These are phyloP conservation scores for Pythium coloratum DNA, from an alignment of 352 stramenopile genomes.

Conservation along the genomic window DNA sequence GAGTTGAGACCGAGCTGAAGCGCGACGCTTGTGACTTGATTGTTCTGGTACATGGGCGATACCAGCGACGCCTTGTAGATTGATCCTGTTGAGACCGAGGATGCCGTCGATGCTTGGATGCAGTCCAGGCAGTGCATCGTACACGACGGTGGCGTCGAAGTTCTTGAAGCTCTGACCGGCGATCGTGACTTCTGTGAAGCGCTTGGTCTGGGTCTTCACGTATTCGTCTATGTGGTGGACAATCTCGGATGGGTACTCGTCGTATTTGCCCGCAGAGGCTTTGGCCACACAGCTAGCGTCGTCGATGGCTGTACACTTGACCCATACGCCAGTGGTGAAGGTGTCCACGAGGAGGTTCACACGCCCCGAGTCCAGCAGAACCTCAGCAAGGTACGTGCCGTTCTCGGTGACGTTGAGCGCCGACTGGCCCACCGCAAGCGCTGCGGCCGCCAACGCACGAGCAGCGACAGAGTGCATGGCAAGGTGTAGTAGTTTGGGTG, in stretches of 20 bases:
- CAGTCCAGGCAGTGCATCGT: background rate
- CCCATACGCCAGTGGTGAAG: background rate
- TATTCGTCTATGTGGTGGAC: no score
- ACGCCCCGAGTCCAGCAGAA: background rate
- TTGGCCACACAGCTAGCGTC: no score
- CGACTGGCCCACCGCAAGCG: background rate
- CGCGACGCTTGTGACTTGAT: background rate
- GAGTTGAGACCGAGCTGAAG: background rate
- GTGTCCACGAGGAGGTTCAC: background rate
- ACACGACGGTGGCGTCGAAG: constrained; percentile 1
- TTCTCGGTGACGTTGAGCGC: background rate
- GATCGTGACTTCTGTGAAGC: background rate
- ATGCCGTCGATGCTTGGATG: background rate
- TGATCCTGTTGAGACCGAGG: background rate
- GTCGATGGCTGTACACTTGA: background rate
- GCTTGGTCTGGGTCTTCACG: background rate
- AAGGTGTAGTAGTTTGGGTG: no score
- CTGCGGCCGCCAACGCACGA: background rate
- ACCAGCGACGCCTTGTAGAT: background rate
- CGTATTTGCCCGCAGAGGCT: no score
- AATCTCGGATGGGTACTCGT: no score
- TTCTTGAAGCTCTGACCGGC: background rate
- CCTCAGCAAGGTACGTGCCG: background rate
- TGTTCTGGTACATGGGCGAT: background rate
- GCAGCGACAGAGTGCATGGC: background rate